Percentiles rank a stretch among this genome's conserved stretches.
Conservation (phyloP, 2,329 filamentous ascomycete species). For the Aspergillus arachidicola region DNA sequence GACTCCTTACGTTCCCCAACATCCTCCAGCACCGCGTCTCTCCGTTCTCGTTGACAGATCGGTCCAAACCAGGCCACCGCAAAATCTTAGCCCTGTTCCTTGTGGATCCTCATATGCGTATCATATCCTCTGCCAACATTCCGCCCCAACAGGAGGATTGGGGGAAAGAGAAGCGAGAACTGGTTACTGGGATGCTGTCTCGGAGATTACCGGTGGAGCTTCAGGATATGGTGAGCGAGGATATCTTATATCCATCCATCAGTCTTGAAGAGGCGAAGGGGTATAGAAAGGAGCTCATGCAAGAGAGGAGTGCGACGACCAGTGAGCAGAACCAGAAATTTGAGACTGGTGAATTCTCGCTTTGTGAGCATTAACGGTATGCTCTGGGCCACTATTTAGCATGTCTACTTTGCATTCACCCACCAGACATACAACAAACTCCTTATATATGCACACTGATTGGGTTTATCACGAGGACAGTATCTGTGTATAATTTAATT, state of each 20-base stretch:
- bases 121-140: conserved; percentile 56
- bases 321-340: conserved; percentile 15
- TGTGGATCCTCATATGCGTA: conserved; percentile 56
- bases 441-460: too few relatives aligned
- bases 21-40: conserved; percentile 55
- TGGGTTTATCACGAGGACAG: too few relatives aligned
- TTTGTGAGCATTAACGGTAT: conserved; percentile 21
- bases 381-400: background rate
- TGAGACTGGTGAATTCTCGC: conserved; percentile 14
- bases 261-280: conserved; percentile 42
- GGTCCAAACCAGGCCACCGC: conserved; percentile 56
- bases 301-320: conserved; percentile 31
- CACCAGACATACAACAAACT: too few relatives aligned
- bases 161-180: conserved; percentile 34
- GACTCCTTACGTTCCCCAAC: conserved; percentile 16
- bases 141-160: conserved; percentile 55
- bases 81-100: conserved; percentile 62
- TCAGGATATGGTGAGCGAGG: conserved; percentile 29
- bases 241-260: conserved; percentile 28
- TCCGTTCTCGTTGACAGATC: conserved; percentile 54
- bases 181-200: conserved; percentile 16
- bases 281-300: conserved; percentile 44
- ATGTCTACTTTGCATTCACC: background rate
- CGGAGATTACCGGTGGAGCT: conserved; percentile 25
- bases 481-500: background rate